A percentile compares a stretch with the other conserved stretches of the same genome.
These are phyloP conservation scores for Phoma herbarum DNA, from an alignment of 2,329 filamentous ascomycete species.

Conservation along the genomic window DNA sequence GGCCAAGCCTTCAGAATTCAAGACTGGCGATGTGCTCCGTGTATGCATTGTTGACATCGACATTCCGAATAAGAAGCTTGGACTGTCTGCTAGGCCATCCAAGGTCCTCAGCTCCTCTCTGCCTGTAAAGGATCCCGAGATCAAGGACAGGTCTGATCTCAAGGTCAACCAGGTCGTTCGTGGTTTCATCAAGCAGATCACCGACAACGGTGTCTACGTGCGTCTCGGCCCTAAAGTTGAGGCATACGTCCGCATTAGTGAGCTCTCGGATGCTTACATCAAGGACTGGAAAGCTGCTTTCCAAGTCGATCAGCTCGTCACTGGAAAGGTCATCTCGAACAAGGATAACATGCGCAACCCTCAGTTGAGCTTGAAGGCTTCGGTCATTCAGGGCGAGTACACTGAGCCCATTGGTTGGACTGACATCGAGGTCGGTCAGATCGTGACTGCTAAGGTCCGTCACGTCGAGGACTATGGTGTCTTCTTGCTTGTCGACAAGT, in stretches of 20 bases:
- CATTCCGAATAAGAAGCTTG: conserved; percentile 81
- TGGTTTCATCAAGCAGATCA: conserved; percentile 90
- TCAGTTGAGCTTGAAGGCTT: conserved; percentile 87
- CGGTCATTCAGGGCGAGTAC: conserved; percentile 81
- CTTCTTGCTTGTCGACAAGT: conserved; percentile 89
- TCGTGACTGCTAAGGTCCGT: conserved; percentile 87
- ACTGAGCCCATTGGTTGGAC: conserved; percentile 74
- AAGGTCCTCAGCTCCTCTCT: conserved; percentile 87
- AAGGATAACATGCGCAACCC: conserved; percentile 75
- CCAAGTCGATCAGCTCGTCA: conserved; percentile 88
- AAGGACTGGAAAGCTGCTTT: conserved; percentile 96
- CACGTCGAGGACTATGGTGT: conserved; percentile 96
- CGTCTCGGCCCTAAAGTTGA: conserved; percentile 81
- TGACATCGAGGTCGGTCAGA: conserved; percentile 81
- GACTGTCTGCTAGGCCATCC: conserved; percentile 84
- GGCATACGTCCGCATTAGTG: conserved; percentile 83
- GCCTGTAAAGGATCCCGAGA: conserved; percentile 80
- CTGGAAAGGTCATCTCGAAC: conserved; percentile 80
- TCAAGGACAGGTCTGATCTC: conserved; percentile 74
- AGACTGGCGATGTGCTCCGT: conserved; percentile 85
- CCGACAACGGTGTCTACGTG: conserved; percentile 89
- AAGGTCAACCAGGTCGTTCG: conserved; percentile 81
- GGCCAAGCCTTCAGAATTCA: conserved; percentile 76
- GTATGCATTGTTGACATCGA: conserved; percentile 88
- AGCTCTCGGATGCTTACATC: conserved; percentile 88